A percentile compares a stretch with the other conserved stretches of the same genome.
Conservation (phyloP, 2,329 filamentous ascomycete species). For the Cladophialophora immunda region DNA sequence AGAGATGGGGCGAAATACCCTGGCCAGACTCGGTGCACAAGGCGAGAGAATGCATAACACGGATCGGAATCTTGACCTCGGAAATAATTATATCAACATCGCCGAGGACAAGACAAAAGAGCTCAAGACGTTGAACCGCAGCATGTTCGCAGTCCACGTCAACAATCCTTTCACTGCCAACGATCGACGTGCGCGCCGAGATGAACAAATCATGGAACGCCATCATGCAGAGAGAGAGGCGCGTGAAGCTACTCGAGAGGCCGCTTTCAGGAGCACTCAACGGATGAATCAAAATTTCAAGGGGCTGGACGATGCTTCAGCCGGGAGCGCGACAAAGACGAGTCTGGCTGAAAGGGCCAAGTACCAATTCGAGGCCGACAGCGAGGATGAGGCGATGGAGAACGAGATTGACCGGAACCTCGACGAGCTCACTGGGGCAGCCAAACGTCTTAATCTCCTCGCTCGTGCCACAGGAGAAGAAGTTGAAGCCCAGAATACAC, state of each 20-base stretch:
- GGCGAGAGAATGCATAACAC: conserved; percentile 83
- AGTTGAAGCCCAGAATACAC: conserved; percentile 78
- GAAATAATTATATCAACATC: conserved; percentile 76
- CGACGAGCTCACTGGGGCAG: conserved; percentile 67
- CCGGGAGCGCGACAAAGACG: conserved; percentile 57
- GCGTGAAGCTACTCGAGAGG: conserved; percentile 64
- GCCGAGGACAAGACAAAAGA: conserved; percentile 83
- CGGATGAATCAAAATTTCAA: conserved; percentile 71
- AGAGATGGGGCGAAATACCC: conserved; percentile 74
- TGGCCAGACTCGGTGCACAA: conserved; percentile 78
- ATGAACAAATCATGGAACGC: conserved; percentile 74
- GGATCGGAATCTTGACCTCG: conserved; percentile 82
- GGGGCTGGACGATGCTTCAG: conserved; percentile 67
- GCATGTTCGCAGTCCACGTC: conserved; percentile 89
- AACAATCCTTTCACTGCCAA: conserved; percentile 79
- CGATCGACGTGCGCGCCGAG: conserved; percentile 69
- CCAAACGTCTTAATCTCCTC: conserved; percentile 75
- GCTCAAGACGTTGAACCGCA: conserved; percentile 83
- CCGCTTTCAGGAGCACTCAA: conserved; percentile 63
- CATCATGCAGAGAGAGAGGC: conserved; percentile 65
- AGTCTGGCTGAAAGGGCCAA: conserved; percentile 71
- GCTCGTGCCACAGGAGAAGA: conserved; percentile 78
- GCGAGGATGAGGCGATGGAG: conserved; percentile 73
- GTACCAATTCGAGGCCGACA: conserved; percentile 81
- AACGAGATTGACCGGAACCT: conserved; percentile 74